Base-by-base conservation (phyloP, 75 land plant genomes). In the Pinus albicaulis region DNA sequence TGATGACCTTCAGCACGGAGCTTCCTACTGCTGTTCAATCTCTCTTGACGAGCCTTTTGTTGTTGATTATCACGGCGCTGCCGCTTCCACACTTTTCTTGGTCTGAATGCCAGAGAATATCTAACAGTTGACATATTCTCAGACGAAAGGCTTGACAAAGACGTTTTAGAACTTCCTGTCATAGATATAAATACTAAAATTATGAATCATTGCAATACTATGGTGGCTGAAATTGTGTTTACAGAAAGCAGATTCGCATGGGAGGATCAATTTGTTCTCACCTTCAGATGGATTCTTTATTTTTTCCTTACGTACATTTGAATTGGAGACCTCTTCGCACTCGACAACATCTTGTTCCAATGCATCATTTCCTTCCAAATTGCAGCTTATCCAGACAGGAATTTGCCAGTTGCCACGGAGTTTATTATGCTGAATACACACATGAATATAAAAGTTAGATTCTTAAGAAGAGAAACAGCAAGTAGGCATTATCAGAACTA, bases 341-440 rank as follows among this genome's bases (percentile, higher is more conserved):
- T 26, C 65, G 2, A 48, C 28, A 31, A 64, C 55, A n/a, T 70
- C 81, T 24, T 68, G 72, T n/a, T 23, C 71, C n/a, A 68, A 41
- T 68, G 48, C 48, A 68, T 41, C 86, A 88, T 88, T 96, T 74
- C 95, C 95, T 82, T 94, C 98, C 55, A 92, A 73, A 72, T 90
- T 87, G 83, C 98, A 96, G 81, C 77, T 66, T 44, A 96, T 76
- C 98, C 98, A 92, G 57, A 82, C 62, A 36, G 99, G 99, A 80
- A 96, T 79, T 76, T 84, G 85, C 76, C 84, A 84, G 72, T 59
- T 69, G 72, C 59, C 74, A 23, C 59, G 89, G 64, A 94, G 78
- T 78, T 85, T 90, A 72, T 96, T 96, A 77, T 78, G 89, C 99
- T 96, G 61, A 53, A 89, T 8, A 44, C 79, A n/a, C 23, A 36